Conservation (phyloP, 2,329 filamentous ascomycete species). For the Xenosphaeropsis pyriputrescens region DNA sequence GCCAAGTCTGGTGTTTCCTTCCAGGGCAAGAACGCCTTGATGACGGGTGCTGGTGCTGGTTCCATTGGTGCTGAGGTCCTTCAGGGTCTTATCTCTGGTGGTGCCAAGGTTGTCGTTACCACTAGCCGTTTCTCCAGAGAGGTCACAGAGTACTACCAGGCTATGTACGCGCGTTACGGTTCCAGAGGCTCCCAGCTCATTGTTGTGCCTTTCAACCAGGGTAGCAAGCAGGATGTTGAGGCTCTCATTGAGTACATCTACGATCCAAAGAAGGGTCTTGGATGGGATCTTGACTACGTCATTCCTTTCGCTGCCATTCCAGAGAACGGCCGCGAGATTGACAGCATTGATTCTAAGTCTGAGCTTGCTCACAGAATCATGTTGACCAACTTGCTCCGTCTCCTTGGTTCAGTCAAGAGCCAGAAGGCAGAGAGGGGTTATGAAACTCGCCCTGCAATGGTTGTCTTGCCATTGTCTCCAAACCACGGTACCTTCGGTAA, state of each 20-base stretch:
- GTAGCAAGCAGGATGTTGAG: constrained; percentile 95
- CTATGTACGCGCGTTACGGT: constrained; percentile 92
- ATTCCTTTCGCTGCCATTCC: constrained; percentile 96
- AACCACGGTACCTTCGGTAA: constrained; percentile 98
- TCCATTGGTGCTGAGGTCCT: constrained; percentile 96
- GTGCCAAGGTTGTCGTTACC: constrained; percentile 91
- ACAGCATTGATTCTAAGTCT: constrained; percentile 91
- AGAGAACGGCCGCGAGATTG: constrained; percentile 94
- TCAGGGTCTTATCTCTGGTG: constrained; percentile 89
- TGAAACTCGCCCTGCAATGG: constrained; percentile 90
- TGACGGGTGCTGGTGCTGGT: constrained; percentile 95
- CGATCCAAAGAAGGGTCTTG: constrained; percentile 86
- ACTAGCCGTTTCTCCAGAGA: constrained; percentile 93
- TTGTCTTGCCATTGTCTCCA: constrained; percentile 87
- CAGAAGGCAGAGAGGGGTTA: constrained; percentile 82
- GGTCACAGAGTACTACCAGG: constrained; percentile 98
- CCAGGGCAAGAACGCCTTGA: constrained; percentile 87
- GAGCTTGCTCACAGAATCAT: constrained; percentile 98
- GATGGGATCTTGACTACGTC: constrained; percentile 95
- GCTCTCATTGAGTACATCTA: constrained; percentile 93
- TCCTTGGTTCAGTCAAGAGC: constrained; percentile 79
- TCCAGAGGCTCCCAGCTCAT: constrained; percentile 91
- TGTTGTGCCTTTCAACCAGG: constrained; percentile 97
- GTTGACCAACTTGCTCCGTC: constrained; percentile 89
- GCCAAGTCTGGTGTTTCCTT: constrained; percentile 81